phyloP scores from a whole-genome alignment of 352 stramenopile species.

The Globisporangium middletonii region DNA sequence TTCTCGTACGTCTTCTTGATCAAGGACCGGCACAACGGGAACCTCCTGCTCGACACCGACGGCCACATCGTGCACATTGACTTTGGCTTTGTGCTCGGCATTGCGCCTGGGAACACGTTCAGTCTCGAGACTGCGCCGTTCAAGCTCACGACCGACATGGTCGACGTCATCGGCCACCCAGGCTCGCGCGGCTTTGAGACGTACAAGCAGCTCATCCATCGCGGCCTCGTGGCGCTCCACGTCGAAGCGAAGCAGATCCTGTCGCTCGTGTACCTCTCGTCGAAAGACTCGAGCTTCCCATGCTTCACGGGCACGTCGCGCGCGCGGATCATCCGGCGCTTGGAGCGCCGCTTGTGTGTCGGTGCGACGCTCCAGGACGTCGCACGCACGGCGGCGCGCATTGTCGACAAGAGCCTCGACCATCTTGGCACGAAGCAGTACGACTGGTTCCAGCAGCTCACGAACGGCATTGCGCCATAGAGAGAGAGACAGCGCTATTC shows the following conservation, averaged over 20 bases:
- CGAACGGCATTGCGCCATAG: conserved; percentile 72
- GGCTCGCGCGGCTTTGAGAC: conserved; percentile 78
- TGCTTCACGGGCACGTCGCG: conserved; percentile 78
- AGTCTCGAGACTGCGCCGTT: conserved; percentile 96
- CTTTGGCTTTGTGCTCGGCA: conserved; percentile 98
- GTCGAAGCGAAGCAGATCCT: conserved; percentile 91
- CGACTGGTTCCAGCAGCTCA: conserved; percentile 84
- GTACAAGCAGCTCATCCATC: conserved; percentile 91
- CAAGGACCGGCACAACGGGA: conserved; percentile 98
- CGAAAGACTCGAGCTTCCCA: conserved; percentile 89
- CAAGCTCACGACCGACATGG: conserved; percentile 97
- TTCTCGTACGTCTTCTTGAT: conserved; percentile 96
- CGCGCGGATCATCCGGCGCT: conserved; percentile 33
- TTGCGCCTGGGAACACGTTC: conserved; percentile 95
- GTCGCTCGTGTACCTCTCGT: conserved; percentile 87
- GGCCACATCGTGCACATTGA: conserved; percentile 98
- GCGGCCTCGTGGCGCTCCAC: conserved; percentile 93
- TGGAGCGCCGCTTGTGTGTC: conserved; percentile 55
- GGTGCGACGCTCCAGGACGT: conserved; percentile 47
- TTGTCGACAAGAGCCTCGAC: conserved; percentile 73
- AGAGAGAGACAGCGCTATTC: neutral
- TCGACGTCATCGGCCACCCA: conserved; percentile 89
- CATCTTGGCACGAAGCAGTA: conserved; percentile 80
- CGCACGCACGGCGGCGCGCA: conserved; percentile 39
- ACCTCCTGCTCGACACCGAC: conserved; percentile 95